Base-by-base conservation (phyloP, 2,329 filamentous ascomycete species). In the Microcyclospora pomicola region DNA sequence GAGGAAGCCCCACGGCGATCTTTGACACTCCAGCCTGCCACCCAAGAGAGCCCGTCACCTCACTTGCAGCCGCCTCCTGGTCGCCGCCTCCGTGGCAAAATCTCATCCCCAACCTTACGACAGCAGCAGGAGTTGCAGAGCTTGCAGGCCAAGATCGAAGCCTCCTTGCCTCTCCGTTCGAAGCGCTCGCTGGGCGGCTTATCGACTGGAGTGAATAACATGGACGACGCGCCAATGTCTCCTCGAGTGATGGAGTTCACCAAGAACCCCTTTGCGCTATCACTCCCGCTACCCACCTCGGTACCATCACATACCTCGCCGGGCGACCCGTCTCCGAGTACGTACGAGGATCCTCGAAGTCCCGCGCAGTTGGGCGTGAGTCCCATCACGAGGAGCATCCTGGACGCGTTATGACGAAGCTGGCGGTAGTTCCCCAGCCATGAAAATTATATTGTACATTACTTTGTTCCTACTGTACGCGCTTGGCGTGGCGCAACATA, bases 341-440 rank as follows among this genome's bases (percentile, higher is more conserved):
- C 9, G 6, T 41, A 40, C 9, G 14, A 36, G 6, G 80, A 87
- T 53, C 82, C 82, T 11, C 66, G 82, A 49, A 86, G 81, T 55
- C 82, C 82, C 12, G 78, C 80, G 0, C 82, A 79, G 10, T 75
- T 73, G 51, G 81, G 82, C 30, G 79, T 81, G 55, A 76, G 75
- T 41, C 80, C 82, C 2, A 86, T 88, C 43, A 75, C 77, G 36
- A 69, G 82, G 40, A 86, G 79, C 41, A 88, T 88, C 51, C 79
- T 83, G 55, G 81, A 86, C 52, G 66, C 85, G 36, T 65, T 87
- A 59, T 86, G 19, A 24, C 19, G 19, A 24, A 24, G 19, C 19
- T 7, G 19, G 19, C 19, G 19, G 19, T 24, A 24, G 7, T 24
- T 24, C 19, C 7, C 19, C 19, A 24, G 19, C 7, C 19, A 24